phyloP scores from a whole-genome alignment of 1,284 basidiomycete species.

The Trametes pubescens region DNA sequence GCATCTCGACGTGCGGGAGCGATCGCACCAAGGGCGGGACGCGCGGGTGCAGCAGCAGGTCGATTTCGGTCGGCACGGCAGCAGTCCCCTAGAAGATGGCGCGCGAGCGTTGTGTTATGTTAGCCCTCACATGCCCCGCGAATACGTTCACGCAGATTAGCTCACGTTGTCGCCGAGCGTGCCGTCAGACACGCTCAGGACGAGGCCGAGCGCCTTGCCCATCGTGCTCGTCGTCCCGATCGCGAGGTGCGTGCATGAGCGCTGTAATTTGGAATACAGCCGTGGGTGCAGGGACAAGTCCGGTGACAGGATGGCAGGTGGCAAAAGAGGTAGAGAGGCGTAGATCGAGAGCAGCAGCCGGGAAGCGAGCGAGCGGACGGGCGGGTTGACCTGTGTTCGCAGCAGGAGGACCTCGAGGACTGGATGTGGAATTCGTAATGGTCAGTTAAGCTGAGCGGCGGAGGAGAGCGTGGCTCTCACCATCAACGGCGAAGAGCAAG shows the following conservation, averaged over 20 bases:
- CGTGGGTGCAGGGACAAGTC: slow-evolving; percentile 57
- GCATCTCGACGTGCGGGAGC: slow-evolving; percentile 66
- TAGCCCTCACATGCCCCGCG: slow-evolving; percentile 1
- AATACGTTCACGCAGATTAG: neutral
- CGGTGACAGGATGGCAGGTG: slow-evolving; percentile 62
- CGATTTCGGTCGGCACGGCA: slow-evolving; percentile 52
- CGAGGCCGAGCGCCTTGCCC: slow-evolving; percentile 65
- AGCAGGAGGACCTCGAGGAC: slow-evolving; percentile 50
- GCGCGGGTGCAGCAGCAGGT: slow-evolving; percentile 77
- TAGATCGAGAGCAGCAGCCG: slow-evolving; percentile 66
- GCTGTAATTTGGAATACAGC: slow-evolving; percentile 55
- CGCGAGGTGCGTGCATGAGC: slow-evolving; percentile 55
- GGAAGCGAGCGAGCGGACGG: slow-evolving; percentile 64
- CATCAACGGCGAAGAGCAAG: slow-evolving; percentile 66
- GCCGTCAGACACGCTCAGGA: slow-evolving; percentile 40
- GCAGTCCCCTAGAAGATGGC: slow-evolving; percentile 25
- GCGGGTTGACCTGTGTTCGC: slow-evolving; percentile 57
- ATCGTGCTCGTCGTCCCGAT: slow-evolving; percentile 63
- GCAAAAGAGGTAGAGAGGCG: slow-evolving; percentile 61
- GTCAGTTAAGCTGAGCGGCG: neutral
- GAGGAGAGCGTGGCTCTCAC: slow-evolving; percentile 48
- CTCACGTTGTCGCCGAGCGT: slow-evolving; percentile 30
- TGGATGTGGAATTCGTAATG: slow-evolving; percentile 9
- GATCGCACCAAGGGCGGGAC: slow-evolving; percentile 76
- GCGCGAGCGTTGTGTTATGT: too few relatives aligned